Evolutionary conservation across 1,284 basidiomycete species (phyloP), one percentile per base, ranked within the genome.

Genomic region (Ustilago sp.): DNA sequence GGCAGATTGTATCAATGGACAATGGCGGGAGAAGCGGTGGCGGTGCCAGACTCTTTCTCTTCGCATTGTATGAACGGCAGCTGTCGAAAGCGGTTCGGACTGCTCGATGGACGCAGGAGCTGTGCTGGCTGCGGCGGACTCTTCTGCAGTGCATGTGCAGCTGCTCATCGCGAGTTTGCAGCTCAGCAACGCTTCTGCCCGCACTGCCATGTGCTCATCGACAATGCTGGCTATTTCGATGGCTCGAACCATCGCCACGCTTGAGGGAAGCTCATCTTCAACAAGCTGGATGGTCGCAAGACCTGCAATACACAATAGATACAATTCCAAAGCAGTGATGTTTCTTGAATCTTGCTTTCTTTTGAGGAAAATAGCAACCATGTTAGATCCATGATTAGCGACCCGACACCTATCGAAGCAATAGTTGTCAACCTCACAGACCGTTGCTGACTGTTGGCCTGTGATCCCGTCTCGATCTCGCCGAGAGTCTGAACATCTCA

Each of bases 1-100:
- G 85, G 85, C 8, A 61, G 75, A 15, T 60, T 86, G 32, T 85
- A 81, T 50, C 61, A 66, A 34, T 85, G 84, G 85, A 67, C 76
- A 8, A 57, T 86, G 50, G 79, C 72, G 17, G 84, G 83, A 9
- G 74, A 82, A 38, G 80, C 81, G 5, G 74, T 82, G 31, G 55
- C 43, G 19, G 67, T 83, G 15, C 77, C 82, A 5, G 76, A 76
- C 50, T 67, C 55, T 19, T 66, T 66, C 48, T 64, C 76, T 12
- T 66, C 68, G 47, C 54, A 63, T 59, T 82, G 79, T 60, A 73
- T 74, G 72, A 69, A 76, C 17, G 50, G 35, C 15, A 62, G 59
- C 55, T 85, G 83, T 57, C 23, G 43, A 6, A 73, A 69, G 51
- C 57, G 71, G 9, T 81, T 84, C 38, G 81, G 83, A 7, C 56